A percentile compares a stretch with the other conserved stretches of the same genome.
Conservation (phyloP, 805 yeast species). For the Teunomyces tritomae region DNA sequence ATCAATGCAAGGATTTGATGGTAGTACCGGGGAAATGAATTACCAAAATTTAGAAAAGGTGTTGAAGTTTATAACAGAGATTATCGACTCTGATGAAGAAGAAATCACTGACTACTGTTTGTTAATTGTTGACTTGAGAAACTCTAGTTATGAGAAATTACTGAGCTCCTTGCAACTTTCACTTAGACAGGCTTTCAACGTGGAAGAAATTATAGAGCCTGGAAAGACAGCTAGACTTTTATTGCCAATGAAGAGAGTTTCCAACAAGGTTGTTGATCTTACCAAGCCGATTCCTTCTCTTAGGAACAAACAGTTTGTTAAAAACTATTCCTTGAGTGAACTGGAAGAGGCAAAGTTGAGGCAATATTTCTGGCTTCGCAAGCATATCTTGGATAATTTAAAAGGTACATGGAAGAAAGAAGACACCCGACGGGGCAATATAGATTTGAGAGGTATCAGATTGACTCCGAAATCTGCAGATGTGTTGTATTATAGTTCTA, state of each 20-base stretch:
- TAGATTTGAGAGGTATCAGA: constrained; percentile 67
- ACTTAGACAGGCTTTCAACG: constrained; percentile 23
- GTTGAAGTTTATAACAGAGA: constrained; percentile 23
- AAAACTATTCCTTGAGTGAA: constrained; percentile 50
- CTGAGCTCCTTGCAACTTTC: constrained; percentile 28
- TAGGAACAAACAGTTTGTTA: constrained; percentile 65
- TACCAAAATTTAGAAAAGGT: constrained; percentile 25
- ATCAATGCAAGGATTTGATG: constrained; percentile 18
- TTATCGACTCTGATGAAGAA: constrained; percentile 18
- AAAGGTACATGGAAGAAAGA: constrained; percentile 62
- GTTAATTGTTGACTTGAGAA: constrained; percentile 72
- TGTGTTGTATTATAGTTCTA: constrained; percentile 40
- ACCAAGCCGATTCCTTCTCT: constrained; percentile 65
- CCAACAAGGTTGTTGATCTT: constrained; percentile 41
- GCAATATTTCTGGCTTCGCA: constrained; percentile 79
- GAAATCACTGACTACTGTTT: constrained; percentile 55
- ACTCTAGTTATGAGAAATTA: constrained; percentile 68
- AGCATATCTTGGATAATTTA: constrained; percentile 55
- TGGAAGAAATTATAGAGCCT: constrained; percentile 29
- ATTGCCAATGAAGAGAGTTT: constrained; percentile 64
- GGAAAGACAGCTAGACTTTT: constrained; percentile 51
- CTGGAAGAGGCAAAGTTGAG: constrained; percentile 57
- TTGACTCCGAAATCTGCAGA: constrained; percentile 60
- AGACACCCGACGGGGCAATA: constrained; percentile 45
- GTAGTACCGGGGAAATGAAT: not conserved